Evolutionary conservation across 2,329 filamentous ascomycete species (phyloP), one percentile per base, ranked within the genome.

Genomic region (Aspergillus tamarii): DNA sequence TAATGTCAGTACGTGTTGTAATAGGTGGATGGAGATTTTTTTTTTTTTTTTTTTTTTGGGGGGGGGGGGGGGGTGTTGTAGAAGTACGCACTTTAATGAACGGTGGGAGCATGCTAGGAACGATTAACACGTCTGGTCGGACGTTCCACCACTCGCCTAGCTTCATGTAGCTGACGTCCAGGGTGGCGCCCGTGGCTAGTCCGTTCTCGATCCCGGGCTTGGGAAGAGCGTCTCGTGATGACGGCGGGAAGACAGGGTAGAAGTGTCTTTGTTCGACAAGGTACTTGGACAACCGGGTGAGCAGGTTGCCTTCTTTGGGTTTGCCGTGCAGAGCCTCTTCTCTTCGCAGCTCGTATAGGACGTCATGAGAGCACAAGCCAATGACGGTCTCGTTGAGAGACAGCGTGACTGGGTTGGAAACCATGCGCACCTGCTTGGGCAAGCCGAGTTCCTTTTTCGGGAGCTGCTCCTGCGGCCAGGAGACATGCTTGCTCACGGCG

Each of bases 191-290:
- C 0, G 91, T 89, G 5, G 87, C 88, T 43, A 87, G 71, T 0
- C 85, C 87, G 63, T 85, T 84, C 21, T 81, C 83, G 1, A 85
- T 86, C 0, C 88, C 88, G 1, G 88, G 87, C 74, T 86, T 90
- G 34, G 89, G 88, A 61, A 92, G 80, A 68, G 82, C 87, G 62
- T 87, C 84, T 56, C 93, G 85, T 57, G 91, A 88, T 14, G 89
- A 85, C 0, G 94, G 89, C 7, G 95, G 95, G 73, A 94, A 97
- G 0, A 98, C 80, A 0, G 95, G 95, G 72, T 93, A 93, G 78
- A 94, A 98, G 74, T 95, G 93, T 8, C 94, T 84, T 80, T 98
- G 95, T 78, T 97, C 91, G 62, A 99, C 87, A 21, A 99, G 78
- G 69, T 95, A 90, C 23, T 88, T 85, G 7, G 91, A 88, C 54